phyloP scores from a whole-genome alignment of 371 early-diverging fungal genomes.

The Synchytrium microbalum region DNA sequence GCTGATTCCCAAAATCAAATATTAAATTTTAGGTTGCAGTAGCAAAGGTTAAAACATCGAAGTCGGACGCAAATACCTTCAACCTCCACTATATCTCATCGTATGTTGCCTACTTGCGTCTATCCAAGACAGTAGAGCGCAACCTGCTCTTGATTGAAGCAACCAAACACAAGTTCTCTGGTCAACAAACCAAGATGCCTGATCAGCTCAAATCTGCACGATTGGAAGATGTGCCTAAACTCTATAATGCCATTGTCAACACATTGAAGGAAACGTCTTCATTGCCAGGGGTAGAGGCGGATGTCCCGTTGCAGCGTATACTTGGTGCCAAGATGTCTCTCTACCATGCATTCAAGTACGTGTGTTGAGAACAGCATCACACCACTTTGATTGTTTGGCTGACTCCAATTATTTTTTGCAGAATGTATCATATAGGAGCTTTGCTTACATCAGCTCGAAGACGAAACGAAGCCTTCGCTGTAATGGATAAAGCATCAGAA shows the following conservation, averaged over 20 bases:
- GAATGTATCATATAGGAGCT: neutral
- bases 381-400: too few relatives aligned
- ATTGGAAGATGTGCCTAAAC: slow-evolving; percentile 55
- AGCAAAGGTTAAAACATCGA: slow-evolving; percentile 63
- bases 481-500: slow-evolving; percentile 24
- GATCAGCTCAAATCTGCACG: slow-evolving; percentile 20
- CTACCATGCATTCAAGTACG: slow-evolving; percentile 40
- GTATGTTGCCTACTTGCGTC: slow-evolving; percentile 48
- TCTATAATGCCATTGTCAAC: slow-evolving; percentile 58
- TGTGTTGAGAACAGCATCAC: too few relatives aligned
- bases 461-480: slow-evolving; percentile 32
- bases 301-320: slow-evolving; percentile 42
- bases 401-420: neutral
- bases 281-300: slow-evolving; percentile 43
- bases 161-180: slow-evolving; percentile 18
- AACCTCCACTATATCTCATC: slow-evolving; percentile 48
- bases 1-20: too few relatives aligned
- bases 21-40: slow-evolving; percentile 40
- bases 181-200: slow-evolving; percentile 11
- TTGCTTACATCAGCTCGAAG: slow-evolving; percentile 44
- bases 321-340: slow-evolving; percentile 43
- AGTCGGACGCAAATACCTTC: slow-evolving; percentile 53
- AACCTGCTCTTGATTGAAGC: slow-evolving; percentile 39
- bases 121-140: slow-evolving; percentile 48
- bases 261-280: slow-evolving; percentile 48